Base-by-base conservation (phyloP, 345 rosid species). In the Linum usitatissimum region DNA sequence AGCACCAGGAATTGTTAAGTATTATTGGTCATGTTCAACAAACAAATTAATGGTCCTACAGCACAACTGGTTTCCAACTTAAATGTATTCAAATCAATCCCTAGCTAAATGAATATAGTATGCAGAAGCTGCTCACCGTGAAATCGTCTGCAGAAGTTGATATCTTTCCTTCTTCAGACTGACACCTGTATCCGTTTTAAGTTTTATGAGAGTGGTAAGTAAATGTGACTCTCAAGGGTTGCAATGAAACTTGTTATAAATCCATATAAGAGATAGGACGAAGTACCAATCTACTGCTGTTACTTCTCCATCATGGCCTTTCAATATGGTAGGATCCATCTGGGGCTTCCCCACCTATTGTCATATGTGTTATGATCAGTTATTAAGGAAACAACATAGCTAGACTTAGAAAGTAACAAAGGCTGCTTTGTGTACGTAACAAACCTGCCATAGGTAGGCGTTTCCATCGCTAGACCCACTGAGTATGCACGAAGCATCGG, bases 391-490 rank as follows among this genome's bases (percentile, higher is more conserved):
- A 12, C 60, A 48, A 62, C 51, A 18, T 6, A 28, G 40, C 57
- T 53, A 13, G 30, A 62, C 18, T 21, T 38, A 9, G 14, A 28
- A 61, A 30, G 62, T 21, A 42, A 64, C 2, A 18, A 18, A 34
- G 6, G 12, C 9, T 8, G 28, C 0, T 19, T 36, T 9, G 10
- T 30, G 19, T 45, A 55, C 18, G 71, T 63, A 71, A 61, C 55
- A 28, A 31, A 93, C 99, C 97, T 90, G 90, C 97, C 96, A 93
- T 60, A 93, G 65, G 77, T 82, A 85, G 64, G 85, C 92, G 53
- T 83, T 79, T 60, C 96, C 89, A 63, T 93, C 86, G 55, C 97
- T 87, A 28, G 97, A 93, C 62, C 99, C 97, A 56, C 99, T 84
- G 63, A 88, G 81, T 72, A 93, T 59, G 56, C 81, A 71, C 72